Evolutionary conservation across 805 yeast genomes (phyloP).

Genomic region (Sungouiella thailandica): DNA sequence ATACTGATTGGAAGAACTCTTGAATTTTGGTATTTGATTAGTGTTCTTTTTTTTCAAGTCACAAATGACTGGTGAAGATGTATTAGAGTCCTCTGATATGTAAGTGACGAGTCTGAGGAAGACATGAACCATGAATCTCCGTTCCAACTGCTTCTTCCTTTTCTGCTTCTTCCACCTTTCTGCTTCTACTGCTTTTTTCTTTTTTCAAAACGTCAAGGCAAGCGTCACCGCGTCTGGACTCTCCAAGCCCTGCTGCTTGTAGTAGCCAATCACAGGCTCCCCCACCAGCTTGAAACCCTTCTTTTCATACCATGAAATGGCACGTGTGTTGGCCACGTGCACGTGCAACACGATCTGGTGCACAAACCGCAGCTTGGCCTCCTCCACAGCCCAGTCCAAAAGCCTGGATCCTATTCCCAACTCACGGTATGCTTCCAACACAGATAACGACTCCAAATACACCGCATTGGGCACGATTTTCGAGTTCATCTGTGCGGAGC

Average conservation of each 20-base stretch:
- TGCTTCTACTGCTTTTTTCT: slow-evolving; percentile 1
- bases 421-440: slow-evolving; percentile 57
- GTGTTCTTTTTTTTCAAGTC: no score
- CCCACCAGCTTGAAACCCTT: slow-evolving; percentile 42
- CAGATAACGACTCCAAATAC: slow-evolving; percentile 65
- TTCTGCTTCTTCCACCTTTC: no score
- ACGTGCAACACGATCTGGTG: slow-evolving; percentile 53
- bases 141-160: no score
- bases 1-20: no score
- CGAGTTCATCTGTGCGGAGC: slow-evolving; percentile 16
- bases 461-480: slow-evolving; percentile 45
- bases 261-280: slow-evolving; percentile 41
- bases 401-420: slow-evolving; percentile 60
- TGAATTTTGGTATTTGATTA: no score
- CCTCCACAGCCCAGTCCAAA: slow-evolving; percentile 50
- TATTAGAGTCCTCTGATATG: no score
- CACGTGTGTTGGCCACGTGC: slow-evolving; percentile 38
- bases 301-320: slow-evolving; percentile 47
- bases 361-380: slow-evolving; percentile 50
- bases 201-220: slow-evolving; percentile 21
- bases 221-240: slow-evolving; percentile 46
- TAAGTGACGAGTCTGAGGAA: no score
- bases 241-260: slow-evolving; percentile 39
- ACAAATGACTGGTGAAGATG: no score
- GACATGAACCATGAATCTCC: no score